Evolutionary conservation across 192 early-diverging fungal genomes (phyloP).

Genomic region (Coemansia sp.): DNA sequence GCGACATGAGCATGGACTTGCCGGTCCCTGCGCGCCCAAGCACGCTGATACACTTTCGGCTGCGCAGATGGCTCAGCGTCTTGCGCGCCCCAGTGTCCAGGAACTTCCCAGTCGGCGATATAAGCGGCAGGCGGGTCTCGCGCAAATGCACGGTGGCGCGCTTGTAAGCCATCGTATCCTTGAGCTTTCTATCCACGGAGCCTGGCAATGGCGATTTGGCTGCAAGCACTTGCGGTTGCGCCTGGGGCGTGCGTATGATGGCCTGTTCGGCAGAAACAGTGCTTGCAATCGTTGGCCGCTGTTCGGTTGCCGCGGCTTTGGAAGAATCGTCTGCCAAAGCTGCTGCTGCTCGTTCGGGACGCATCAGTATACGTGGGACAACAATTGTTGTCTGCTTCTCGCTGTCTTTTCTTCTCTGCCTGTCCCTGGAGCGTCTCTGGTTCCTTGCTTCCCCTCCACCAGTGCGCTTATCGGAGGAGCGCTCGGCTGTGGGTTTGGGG

Average conservation of each 20-base stretch:
- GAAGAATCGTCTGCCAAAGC: neutral
- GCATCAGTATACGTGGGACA: constrained; percentile 33
- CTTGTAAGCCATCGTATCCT: neutral
- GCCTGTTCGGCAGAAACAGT: neutral
- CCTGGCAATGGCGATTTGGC: neutral
- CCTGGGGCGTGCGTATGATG: neutral
- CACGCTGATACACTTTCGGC: constrained; percentile 20
- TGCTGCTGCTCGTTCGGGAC: constrained; percentile 14
- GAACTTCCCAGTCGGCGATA: constrained; percentile 18
- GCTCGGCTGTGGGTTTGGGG: neutral
- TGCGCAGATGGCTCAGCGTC: constrained; percentile 11
- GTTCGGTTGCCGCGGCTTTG: neutral
- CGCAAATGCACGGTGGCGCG: neutral
- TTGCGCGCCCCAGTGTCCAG: constrained; percentile 17
- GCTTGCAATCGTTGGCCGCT: neutral
- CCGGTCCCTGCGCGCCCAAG: constrained; percentile 21
- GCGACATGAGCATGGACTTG: constrained; percentile 26
- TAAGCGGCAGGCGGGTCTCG: constrained; percentile 5
- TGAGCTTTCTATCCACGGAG: neutral
- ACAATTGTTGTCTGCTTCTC: neutral
- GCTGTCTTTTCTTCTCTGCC: neutral
- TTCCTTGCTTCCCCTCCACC: neutral
- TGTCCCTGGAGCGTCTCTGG: constrained; percentile 1
- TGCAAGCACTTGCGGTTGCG: neutral
- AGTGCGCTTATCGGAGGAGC: neutral